Conservation (phyloP, 148 eudicot genomes). For the Spergularia marina region DNA sequence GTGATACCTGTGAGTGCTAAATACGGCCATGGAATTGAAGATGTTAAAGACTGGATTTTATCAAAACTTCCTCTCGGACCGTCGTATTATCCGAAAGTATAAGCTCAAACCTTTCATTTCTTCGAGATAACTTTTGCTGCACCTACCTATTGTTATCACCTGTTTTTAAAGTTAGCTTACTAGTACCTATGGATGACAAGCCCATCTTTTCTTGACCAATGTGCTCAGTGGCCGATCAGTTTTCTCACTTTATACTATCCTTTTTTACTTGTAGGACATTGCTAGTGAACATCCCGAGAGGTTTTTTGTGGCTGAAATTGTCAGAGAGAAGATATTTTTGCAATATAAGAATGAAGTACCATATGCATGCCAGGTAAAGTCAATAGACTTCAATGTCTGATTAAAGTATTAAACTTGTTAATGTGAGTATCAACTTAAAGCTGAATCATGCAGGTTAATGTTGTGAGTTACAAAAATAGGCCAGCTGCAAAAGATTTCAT, state of each 20-base stretch:
- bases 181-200: neutral
- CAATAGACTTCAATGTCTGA: neutral
- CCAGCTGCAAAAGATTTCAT: slow-evolving; percentile 91
- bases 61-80: slow-evolving; percentile 94
- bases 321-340: slow-evolving; percentile 90
- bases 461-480: slow-evolving; percentile 77
- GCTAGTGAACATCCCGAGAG: slow-evolving; percentile 98
- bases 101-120: slow-evolving; percentile 5
- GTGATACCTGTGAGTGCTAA: slow-evolving; percentile 99
- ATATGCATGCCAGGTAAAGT: slow-evolving; percentile 82
- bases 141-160: neutral
- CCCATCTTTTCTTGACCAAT: neutral
- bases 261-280: slow-evolving; percentile 55
- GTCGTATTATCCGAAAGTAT: slow-evolving; percentile 82
- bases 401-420: neutral
- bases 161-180: neutral
- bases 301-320: slow-evolving; percentile 87
- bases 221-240: neutral
- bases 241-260: neutral
- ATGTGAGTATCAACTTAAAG: neutral
- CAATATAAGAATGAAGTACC: slow-evolving; percentile 98
- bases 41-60: slow-evolving; percentile 90
- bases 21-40: slow-evolving; percentile 93
- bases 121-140: slow-evolving; percentile 9
- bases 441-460: slow-evolving; percentile 64